Base-by-base conservation (phyloP, 495 filamentous ascomycete genomes). In the Trichoderma erinaceum region DNA sequence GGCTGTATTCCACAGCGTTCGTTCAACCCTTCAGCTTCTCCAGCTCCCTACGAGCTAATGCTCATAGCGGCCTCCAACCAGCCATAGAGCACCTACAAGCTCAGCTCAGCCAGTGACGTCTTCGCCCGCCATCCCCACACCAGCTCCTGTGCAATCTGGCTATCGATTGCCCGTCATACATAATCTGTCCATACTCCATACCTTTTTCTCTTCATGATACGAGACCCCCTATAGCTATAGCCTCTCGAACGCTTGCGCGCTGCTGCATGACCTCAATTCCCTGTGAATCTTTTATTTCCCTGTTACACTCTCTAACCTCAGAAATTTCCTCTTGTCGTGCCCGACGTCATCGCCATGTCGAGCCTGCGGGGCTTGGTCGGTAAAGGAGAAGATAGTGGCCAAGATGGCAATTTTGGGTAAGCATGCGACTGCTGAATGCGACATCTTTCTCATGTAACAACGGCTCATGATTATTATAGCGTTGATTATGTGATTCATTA, bases 401-500 rank as follows among this genome's bases (percentile, higher is more conserved):
- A 75, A 52, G 73, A 75, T 69, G 74, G 75, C 63, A 81, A 80
- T 35, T 77, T 75, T 76, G 68, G 73, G 69, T 70, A 44, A 63
- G 68, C 23, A 67, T 69, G 43, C 4, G 56, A 29, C 25, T 29
- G 25, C 1, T 13, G 27, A 29, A 23, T 61, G 23, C 25, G 1
- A 21, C 29, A 3, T 32, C 7, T 11, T 29, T 32, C 13, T 27
- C 8, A 61, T 32, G 25, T 35, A 29, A 7, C 56, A 35, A 16
- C 27, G 7, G 23, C 56, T 61, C 56, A 66, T 52, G 63, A 56
- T 38, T 38, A 67, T 58, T 64, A 29, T 66, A 82, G 90, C 73
- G 93, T 97, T 69, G 95, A 99, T 84, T 99, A 96, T 82, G 93
- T 97, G 70, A 88, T 99, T 69, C 83, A 84, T 67, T 98, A 93